Evolutionary conservation across 2,329 filamentous ascomycete species (phyloP), one percentile per base, ranked within the genome.

Genomic region (Cryphonectria parasitica): DNA sequence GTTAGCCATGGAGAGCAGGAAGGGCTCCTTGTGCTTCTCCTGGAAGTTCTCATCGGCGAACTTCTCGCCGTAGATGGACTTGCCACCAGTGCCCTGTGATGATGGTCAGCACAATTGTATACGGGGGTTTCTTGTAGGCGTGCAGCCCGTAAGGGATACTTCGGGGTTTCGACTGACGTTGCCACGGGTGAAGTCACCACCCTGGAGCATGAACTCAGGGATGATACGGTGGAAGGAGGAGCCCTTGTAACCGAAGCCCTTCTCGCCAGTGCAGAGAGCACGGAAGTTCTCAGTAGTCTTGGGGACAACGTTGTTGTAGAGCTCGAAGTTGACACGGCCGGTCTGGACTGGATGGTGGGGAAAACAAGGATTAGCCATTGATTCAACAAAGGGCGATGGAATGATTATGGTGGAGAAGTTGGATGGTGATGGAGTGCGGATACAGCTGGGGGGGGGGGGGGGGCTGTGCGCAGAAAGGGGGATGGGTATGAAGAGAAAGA

Each of bases 21-120:
- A 92, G 74, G 91, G 91, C 77, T 86, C 84, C 82, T 82, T 83
- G 89, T 97, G 94, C 86, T 89, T 90, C 76, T 87, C 80, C 74
- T 83, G 80, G 88, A 97, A 97, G 91, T 97, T 97, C 91, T 97
- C 94, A 81, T 97, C 94, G 78, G 90, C 84, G 81, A 97, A 97
- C 88, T 95, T 96, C 84, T 97, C 93, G 78, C 94, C 94, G 83
- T 97, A 97, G 89, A 97, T 97, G 82, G 93, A 97, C 85, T 92
- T 92, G 84, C 94, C 93, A 85, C 93, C 94, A 71, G 94, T 95
- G 80, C 93, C 93, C 94, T 97, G 63, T 52, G 4, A 39, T 78
- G 75, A 49, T 67, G 70, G 41, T 69, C 36, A 72, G 69, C 31
- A 25, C 17, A 39, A 2, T 22, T 45, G 25, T 66, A n/a, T 22